Evolutionary conservation across 1,284 basidiomycete genomes (phyloP), one percentile per base, ranked within the genome.

Genomic region (Apiotrichum siamense): DNA sequence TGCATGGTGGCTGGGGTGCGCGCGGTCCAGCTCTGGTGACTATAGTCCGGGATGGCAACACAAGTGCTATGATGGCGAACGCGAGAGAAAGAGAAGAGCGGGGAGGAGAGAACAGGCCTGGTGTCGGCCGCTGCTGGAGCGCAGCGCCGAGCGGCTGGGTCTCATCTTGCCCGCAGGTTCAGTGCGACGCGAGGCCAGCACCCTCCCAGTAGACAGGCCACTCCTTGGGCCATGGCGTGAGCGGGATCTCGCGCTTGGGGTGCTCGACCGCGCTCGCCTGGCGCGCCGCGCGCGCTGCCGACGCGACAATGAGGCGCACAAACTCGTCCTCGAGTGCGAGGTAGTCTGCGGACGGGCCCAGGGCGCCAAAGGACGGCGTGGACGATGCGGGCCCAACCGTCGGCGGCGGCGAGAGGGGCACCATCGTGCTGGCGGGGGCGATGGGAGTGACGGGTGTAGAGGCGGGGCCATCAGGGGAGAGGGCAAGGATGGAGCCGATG

Each of bases 201-300:
- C 57, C 57, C 39, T 59, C 57, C 57, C 57, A 59, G 51, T 49
- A 55, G n/a, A 55, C 39, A 17, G 57, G 57, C 53, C 54, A 59
- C 29, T 59, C 53, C 50, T 53, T 47, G 11, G 48, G 46, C 57
- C 57, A 59, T 12, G 47, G 44, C 26, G 31, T 3, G 33, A 18
- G 12, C 5, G 25, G 33, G 20, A 27, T 23, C 7, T 47, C 37
- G 9, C 17, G 5, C 7, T 20, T 25, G 15, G 20, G 13, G 36
- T 40, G 37, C 21, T 15, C 31, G 23, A 4, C 12, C 4, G 29
- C 3, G 7, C 23, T 46, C 24, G 23, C 11, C 10, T 27, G 18
- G 33, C 11, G 11, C 13, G 17, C 6, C 18, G n/a, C n/a, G n/a
- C n/a, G n/a, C n/a, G 43, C 29, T n/a, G 25, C 33, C 3, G 33